A percentile compares a stretch with the other conserved stretches of the same genome.
Conservation (phyloP, 768 basidiomycete genomes). For the Tricholoma matsutake region DNA sequence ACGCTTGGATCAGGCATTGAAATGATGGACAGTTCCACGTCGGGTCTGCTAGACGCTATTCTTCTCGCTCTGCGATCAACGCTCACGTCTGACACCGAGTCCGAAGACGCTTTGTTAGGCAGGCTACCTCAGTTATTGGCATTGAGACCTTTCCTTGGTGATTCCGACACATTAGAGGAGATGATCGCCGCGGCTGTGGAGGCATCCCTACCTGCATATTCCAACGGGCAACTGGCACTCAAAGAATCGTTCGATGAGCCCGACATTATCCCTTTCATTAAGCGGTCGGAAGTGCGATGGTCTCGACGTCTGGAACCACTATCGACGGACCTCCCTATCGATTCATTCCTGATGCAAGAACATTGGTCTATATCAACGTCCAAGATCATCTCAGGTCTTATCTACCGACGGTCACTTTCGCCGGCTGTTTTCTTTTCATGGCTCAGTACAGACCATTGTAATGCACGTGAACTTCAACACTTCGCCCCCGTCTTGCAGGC, state of each 20-base stretch:
- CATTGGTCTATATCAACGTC: conserved; percentile 44
- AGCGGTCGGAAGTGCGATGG: conserved; percentile 32
- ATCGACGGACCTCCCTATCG: conserved; percentile 24
- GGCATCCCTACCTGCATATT: conserved; percentile 36
- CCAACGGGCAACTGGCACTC: conserved; percentile 24
- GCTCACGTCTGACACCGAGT: conserved; percentile 18
- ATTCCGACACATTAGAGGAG: conserved; percentile 40
- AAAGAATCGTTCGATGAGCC: conserved; percentile 9
- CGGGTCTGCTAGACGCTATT: conserved; percentile 32
- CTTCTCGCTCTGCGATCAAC: conserved; percentile 30
- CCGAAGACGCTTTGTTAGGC: conserved; percentile 25
- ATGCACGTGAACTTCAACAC: conserved; percentile 21
- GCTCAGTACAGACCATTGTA: conserved; percentile 33
- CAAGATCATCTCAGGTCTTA: conserved; percentile 38
- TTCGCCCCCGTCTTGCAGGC: conserved; percentile 42
- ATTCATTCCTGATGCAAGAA: conserved; percentile 38
- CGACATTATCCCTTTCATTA: conserved; percentile 19
- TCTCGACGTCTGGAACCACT: conserved; percentile 18
- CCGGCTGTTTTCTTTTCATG: conserved; percentile 32
- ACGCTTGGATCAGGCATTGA: conserved; percentile 19
- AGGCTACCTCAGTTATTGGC: conserved; percentile 37
- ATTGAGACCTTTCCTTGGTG: conserved; percentile 31
- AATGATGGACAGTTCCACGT: conserved; percentile 4
- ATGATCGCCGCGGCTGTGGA: conserved; percentile 43
- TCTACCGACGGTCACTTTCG: conserved; percentile 38